Evolutionary conservation across 2,329 filamentous ascomycete genomes (phyloP), one percentile per base, ranked within the genome.

Genomic region (Septoria petroselini): DNA sequence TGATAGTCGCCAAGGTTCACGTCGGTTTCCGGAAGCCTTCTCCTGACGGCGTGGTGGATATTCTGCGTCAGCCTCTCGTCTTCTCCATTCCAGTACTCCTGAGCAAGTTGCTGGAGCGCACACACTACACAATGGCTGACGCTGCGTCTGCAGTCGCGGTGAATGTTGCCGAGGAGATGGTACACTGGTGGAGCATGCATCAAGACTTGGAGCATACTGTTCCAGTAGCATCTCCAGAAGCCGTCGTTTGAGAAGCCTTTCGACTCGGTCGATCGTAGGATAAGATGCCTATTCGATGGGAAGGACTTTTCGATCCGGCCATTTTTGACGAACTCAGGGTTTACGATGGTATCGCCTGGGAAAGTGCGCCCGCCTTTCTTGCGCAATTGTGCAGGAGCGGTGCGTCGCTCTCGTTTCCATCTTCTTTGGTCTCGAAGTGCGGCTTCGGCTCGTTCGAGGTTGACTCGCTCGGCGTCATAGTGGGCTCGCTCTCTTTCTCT

Each of bases 41-140:
- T 3, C 17, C 1, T 2, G 21, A 6, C 7, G 19, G 35, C 35
- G 21, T 15, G 11, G 17, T 38, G 35, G 17, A 38, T 38, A 8
- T 2, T 12, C 5, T 4, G 14, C 4, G 34, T 37, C 17, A 33
- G 14, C 9, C 2, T 11, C 17, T n/a, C 2, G 3, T 11, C 17
- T n/a, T n/a, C 35, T 17, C 8, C 8, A 38, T 41, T 41, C 39
- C 39, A 41, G 23, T 41, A 41, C 7, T 17, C 11, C 17, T 41
- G 23, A 12, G n/a, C 11, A n/a, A 41, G 23, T 7, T 29, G 15
- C 27, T 41, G 39, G 7, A 41, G 39, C 17, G 21, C 39, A 11
- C 39, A 41, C 3, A 18, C 15, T 6, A 41, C n/a, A 19, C 39
- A 41, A 14, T 41, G 19, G 3, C 7, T 30, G 2, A 15, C 39